Evolutionary conservation across 169 alveolate species (phyloP).

Genomic region (Toxoplasma gondii): DNA sequence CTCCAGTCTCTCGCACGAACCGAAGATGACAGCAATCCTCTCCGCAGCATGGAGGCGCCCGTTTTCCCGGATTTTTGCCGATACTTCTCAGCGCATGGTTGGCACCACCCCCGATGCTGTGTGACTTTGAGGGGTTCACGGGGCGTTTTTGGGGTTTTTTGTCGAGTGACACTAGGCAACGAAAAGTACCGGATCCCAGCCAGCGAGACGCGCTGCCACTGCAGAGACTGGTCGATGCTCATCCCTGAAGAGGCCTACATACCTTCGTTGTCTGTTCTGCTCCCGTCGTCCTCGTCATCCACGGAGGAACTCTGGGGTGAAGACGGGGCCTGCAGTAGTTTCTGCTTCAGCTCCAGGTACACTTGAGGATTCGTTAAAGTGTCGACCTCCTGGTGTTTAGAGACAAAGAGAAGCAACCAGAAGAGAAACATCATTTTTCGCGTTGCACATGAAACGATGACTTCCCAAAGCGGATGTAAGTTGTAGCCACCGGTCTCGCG

Average conservation of each 20-base stretch:
- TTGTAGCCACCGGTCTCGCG: background rate
- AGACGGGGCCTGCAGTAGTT: background rate
- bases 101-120: no score
- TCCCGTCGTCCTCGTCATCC: background rate
- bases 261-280: constrained; percentile 18
- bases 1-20: no score
- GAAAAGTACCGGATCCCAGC: no score
- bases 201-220: no score
- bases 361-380: constrained; percentile 17
- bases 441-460: background rate
- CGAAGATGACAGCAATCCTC: no score
- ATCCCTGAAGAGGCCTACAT: background rate
- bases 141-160: no score
- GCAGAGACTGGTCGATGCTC: no score
- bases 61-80: no score
- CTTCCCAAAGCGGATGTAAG: background rate
- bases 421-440: background rate
- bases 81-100: no score
- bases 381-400: background rate
- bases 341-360: constrained; percentile 13
- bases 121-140: no score
- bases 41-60: no score
- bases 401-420: background rate
- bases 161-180: no score
- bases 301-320: background rate